A percentile compares a stretch with the other conserved stretches of the same genome.
Evolutionary conservation across 192 early-diverging fungal species (phyloP).

Genomic region (Rhizophlyctis rosea): DNA sequence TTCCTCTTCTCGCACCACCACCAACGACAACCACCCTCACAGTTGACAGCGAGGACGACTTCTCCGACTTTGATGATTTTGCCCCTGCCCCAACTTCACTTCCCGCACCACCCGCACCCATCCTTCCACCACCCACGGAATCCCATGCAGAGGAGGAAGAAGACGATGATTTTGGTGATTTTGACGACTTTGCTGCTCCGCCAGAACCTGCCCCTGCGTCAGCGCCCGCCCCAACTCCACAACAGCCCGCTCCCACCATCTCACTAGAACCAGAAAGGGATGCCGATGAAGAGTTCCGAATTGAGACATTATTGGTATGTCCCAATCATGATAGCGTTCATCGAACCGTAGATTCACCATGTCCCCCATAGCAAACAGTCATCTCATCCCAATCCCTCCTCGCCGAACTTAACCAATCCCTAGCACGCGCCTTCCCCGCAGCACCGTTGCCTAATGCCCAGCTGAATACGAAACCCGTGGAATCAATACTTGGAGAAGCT

Average conservation of each 20-base stretch:
- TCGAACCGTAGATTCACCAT: neutral
- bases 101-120: neutral
- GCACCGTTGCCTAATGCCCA: neutral
- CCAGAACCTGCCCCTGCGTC: neutral
- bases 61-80: slow-evolving; percentile 17
- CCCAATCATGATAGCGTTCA: neutral
- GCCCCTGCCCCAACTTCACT: neutral
- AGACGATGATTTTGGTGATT: slow-evolving; percentile 48
- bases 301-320: neutral
- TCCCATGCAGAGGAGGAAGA: slow-evolving; percentile 12
- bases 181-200: slow-evolving; percentile 33
- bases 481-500: slow-evolving; percentile 1
- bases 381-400: neutral
- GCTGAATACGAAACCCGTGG: neutral
- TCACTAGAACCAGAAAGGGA: neutral
- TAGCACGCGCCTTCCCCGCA: slow-evolving; percentile 6
- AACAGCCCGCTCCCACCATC: neutral
- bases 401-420: neutral
- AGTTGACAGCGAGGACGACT: neutral
- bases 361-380: neutral
- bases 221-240: neutral
- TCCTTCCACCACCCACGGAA: neutral
- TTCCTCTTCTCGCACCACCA: slow-evolving; percentile 1
- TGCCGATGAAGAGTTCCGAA: neutral
- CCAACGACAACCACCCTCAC: neutral